A percentile compares a stretch with the other conserved stretches of the same genome.
These are phyloP conservation scores for Porphyrellus cyaneotinctus DNA, from an alignment of 768 basidiomycete species.

Conservation along the genomic window DNA sequence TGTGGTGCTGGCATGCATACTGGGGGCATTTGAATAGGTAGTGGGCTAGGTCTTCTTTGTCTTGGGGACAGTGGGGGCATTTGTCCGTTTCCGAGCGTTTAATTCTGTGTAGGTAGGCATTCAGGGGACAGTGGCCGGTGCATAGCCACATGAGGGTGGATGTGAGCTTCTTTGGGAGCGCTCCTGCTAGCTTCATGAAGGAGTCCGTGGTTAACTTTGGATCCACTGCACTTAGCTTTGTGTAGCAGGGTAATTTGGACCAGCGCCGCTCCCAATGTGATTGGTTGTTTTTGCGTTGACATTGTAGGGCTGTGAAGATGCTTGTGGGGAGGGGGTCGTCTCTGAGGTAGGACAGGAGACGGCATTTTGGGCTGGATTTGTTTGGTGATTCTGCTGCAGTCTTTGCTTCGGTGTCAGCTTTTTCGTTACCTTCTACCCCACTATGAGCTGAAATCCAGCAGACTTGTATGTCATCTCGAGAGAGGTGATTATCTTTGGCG, in stretches of 20 bases:
- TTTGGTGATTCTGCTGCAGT: neutral
- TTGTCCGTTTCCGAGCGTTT: no score
- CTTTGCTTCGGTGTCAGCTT: neutral
- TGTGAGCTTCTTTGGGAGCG: neutral
- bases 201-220: neutral
- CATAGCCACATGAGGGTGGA: neutral
- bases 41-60: neutral
- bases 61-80: neutral
- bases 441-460: neutral
- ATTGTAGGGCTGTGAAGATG: neutral
- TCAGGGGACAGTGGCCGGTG: neutral
- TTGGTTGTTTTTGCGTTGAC: no score
- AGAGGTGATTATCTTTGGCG: neutral
- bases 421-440: neutral
- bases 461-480: neutral
- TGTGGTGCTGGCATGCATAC: neutral
- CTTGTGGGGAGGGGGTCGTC: no score
- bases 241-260: neutral
- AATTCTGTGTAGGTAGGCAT: neutral
- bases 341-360: neutral
- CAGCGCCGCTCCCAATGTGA: neutral
- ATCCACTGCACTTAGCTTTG: neutral
- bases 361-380: neutral
- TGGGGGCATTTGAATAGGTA: neutral
- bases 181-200: neutral